phyloP scores from a whole-genome alignment of 2,329 filamentous ascomycete species.

The Calonectria ilicicola region DNA sequence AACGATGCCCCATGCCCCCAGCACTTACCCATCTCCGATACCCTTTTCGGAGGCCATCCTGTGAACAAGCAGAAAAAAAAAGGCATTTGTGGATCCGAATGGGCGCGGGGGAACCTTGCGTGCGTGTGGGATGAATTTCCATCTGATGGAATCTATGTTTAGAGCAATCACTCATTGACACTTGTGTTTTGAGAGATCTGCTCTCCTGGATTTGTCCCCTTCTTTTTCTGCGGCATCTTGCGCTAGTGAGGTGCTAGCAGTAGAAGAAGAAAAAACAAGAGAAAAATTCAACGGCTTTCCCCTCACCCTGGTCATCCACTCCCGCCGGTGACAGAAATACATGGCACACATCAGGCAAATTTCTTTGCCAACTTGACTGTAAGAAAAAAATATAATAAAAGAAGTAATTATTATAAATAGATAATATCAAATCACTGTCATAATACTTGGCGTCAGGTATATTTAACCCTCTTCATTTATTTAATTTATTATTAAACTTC shows the following conservation, averaged over 20 bases:
- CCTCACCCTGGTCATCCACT: background rate
- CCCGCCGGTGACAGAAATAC: too few species aligned
- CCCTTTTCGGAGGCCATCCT: background rate
- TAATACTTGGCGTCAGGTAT: too few species aligned
- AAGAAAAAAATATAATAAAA: too few species aligned
- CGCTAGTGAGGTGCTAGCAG: conserved; percentile 8
- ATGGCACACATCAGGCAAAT: too few species aligned
- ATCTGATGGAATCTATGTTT: conserved; percentile 3
- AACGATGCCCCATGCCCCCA: conserved; percentile 51
- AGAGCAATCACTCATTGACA: background rate
- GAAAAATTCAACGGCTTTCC: conserved; percentile 10
- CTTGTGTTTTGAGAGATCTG: background rate
- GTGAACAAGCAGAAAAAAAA: background rate
- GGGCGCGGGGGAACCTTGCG: conserved; percentile 17
- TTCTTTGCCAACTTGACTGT: too few species aligned
- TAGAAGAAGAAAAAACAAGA: background rate
- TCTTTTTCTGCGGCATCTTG: conserved; percentile 12
- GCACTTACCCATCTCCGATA: conserved; percentile 4
- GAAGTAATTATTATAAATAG: too few species aligned
- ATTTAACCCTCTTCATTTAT: too few species aligned
- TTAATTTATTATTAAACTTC: too few species aligned
- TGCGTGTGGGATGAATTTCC: conserved; percentile 4
- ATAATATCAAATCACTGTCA: too few species aligned
- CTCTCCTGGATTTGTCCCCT: background rate
- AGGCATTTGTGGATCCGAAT: background rate